phyloP scores from a whole-genome alignment of 495 filamentous ascomycete species.

The Talaromyces proteolyticus region DNA sequence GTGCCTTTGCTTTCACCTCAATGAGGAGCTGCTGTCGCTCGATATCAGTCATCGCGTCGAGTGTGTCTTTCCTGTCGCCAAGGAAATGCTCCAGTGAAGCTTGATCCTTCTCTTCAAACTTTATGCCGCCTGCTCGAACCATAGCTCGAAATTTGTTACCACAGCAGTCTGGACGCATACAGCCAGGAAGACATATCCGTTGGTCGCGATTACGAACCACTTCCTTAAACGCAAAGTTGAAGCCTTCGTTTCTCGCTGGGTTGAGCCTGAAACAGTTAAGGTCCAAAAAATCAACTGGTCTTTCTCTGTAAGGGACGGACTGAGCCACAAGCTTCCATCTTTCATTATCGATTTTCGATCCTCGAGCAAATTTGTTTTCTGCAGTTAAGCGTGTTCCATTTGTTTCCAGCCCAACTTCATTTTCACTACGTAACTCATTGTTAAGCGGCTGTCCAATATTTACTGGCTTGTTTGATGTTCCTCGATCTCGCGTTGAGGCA shows the following conservation, averaged over 20 bases:
- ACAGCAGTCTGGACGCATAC: constrained; percentile 71
- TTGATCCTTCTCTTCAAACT: constrained; percentile 37
- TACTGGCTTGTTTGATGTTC: too few species aligned
- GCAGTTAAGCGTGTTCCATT: too few species aligned
- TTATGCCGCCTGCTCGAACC: constrained; percentile 38
- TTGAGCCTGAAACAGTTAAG: constrained; percentile 82
- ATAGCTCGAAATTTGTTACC: constrained; percentile 65
- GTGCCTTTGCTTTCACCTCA: constrained; percentile 57
- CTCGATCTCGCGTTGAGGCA: background rate
- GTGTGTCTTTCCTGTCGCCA: constrained; percentile 44
- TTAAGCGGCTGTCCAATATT: too few species aligned
- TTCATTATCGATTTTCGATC: background rate
- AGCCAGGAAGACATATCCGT: constrained; percentile 74
- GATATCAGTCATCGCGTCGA: constrained; percentile 37
- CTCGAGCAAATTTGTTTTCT: background rate
- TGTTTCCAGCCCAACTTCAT: too few species aligned
- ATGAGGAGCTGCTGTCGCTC: constrained; percentile 54
- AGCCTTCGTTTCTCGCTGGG: constrained; percentile 62
- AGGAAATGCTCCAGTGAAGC: constrained; percentile 60
- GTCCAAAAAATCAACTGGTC: constrained; percentile 44
- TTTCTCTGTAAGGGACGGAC: constrained; percentile 40
- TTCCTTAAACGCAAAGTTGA: constrained; percentile 67
- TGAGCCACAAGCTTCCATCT: background rate
- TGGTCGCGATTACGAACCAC: constrained; percentile 68
- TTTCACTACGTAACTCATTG: too few species aligned